Percentiles rank a stretch among this genome's conserved stretches.
Conservation (phyloP, 2,329 filamentous ascomycete species). For the Calonectria pseudoreteaudii region DNA sequence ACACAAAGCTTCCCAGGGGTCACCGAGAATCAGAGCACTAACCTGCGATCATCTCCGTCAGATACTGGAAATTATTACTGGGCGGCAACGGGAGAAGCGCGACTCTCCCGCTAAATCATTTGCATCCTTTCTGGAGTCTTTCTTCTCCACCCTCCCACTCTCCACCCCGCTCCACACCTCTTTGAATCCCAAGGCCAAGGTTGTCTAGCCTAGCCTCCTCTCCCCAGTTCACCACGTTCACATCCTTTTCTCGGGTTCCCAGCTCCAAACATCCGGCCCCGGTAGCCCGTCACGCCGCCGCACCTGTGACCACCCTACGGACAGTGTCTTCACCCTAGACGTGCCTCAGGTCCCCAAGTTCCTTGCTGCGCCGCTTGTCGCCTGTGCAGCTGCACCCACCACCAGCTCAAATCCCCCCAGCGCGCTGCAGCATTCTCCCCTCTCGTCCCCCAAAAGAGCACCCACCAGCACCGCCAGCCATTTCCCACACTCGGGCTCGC, state of each 20-base stretch:
- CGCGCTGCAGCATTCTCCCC: slow-evolving; percentile 11
- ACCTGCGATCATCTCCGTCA: slow-evolving; percentile 11
- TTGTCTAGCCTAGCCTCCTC: slow-evolving; percentile 13
- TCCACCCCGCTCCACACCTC: slow-evolving; percentile 17
- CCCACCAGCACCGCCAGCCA: slow-evolving; percentile 31
- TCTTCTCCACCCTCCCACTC: slow-evolving; percentile 23
- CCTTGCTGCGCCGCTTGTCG: slow-evolving; percentile 20
- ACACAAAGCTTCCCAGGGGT: slow-evolving; percentile 12
- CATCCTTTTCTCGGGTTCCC: slow-evolving; percentile 16
- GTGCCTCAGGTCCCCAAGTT: slow-evolving; percentile 12
- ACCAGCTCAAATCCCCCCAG: not conserved
- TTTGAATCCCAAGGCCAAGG: slow-evolving; percentile 12
- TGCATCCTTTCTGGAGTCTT: slow-evolving; percentile 24
- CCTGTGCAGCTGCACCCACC: slow-evolving; percentile 14
- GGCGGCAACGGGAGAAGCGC: slow-evolving; percentile 11
- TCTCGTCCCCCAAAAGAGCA: slow-evolving; percentile 14
- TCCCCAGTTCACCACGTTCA: slow-evolving; percentile 23
- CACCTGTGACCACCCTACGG: slow-evolving; percentile 20
- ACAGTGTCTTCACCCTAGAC: slow-evolving; percentile 7
- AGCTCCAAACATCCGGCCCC: slow-evolving; percentile 14
- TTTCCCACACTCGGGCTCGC: slow-evolving; percentile 26
- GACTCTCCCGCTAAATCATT: slow-evolving; percentile 20
- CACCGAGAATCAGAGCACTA: slow-evolving; percentile 12
- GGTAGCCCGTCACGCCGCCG: slow-evolving; percentile 23
- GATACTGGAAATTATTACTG: slow-evolving; percentile 6